phyloP scores from a whole-genome alignment of 2,329 filamentous ascomycete species.

The Zelopaecilomyces penicillatus region DNA sequence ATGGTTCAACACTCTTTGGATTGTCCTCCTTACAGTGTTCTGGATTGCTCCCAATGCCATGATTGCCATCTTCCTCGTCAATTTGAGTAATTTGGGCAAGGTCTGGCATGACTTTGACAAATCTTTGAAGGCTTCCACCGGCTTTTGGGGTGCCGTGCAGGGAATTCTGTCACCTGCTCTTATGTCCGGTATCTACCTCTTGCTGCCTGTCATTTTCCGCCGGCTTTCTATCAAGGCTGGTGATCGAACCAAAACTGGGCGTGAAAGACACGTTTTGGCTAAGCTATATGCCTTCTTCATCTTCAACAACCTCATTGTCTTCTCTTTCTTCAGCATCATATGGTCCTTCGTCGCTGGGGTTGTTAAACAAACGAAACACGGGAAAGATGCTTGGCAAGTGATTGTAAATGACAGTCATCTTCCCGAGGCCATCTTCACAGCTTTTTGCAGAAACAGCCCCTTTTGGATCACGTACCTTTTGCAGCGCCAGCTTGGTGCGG shows the following conservation, averaged over 20 bases:
- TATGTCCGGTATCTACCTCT: slow-evolving; percentile 77
- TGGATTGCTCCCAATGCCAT: slow-evolving; percentile 92
- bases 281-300: slow-evolving; percentile 95
- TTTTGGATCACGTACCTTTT: slow-evolving; percentile 95
- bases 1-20: slow-evolving; percentile 77
- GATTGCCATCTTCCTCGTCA: slow-evolving; percentile 88
- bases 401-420: slow-evolving; percentile 53
- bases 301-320: slow-evolving; percentile 93
- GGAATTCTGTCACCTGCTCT: slow-evolving; percentile 85
- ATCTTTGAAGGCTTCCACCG: slow-evolving; percentile 53
- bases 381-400: slow-evolving; percentile 58
- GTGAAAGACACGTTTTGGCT: slow-evolving; percentile 81
- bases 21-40: slow-evolving; percentile 66
- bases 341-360: slow-evolving; percentile 66
- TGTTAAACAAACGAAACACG: slow-evolving; percentile 46
- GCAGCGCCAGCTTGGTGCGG: slow-evolving; percentile 85
- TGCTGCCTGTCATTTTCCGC: slow-evolving; percentile 86
- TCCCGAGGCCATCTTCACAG: slow-evolving; percentile 56
- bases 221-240: slow-evolving; percentile 75
- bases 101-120: slow-evolving; percentile 70
- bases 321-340: slow-evolving; percentile 80
- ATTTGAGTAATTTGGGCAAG: slow-evolving; percentile 68
- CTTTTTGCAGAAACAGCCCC: slow-evolving; percentile 71
- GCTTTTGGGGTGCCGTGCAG: slow-evolving; percentile 78
- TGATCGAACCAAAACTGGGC: slow-evolving; percentile 83